These are phyloP conservation scores for Raffaelea arxii DNA, from an alignment of 2,329 filamentous ascomycete species.

Conservation along the genomic window DNA sequence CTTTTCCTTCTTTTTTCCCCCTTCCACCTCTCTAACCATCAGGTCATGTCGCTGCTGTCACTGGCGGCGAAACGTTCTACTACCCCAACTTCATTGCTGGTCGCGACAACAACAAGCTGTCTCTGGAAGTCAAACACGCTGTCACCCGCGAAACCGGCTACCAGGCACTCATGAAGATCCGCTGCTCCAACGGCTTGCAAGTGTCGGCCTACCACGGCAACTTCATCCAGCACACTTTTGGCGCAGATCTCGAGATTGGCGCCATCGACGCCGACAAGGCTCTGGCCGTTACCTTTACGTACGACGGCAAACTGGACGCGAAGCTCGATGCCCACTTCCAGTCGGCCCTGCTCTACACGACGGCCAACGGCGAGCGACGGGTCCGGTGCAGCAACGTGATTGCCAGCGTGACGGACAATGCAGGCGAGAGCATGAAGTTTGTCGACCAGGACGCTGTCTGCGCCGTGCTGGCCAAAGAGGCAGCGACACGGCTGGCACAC, in stretches of 20 bases:
- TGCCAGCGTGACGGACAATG: conserved; percentile 78
- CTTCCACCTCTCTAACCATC: neutral
- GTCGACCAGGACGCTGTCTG: conserved; percentile 94
- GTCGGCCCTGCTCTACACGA: conserved; percentile 87
- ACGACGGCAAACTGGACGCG: conserved; percentile 94
- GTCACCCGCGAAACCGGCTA: conserved; percentile 87
- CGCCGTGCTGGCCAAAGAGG: conserved; percentile 83
- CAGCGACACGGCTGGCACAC: conserved; percentile 69
- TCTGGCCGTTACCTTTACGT: conserved; percentile 80
- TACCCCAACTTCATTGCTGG: conserved; percentile 92
- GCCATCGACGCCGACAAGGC: conserved; percentile 90
- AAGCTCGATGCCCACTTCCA: conserved; percentile 98
- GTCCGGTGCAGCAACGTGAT: conserved; percentile 92
- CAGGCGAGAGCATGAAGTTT: conserved; percentile 79
- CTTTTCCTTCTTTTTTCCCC: neutral
- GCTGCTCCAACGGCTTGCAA: conserved; percentile 92
- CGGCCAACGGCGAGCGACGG: conserved; percentile 75
- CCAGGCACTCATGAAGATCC: conserved; percentile 95
- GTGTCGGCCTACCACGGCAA: conserved; percentile 92
- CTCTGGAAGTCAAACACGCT: conserved; percentile 75
- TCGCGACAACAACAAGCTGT: conserved; percentile 74
- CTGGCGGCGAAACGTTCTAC: conserved; percentile 93
- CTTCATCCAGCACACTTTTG: conserved; percentile 91
- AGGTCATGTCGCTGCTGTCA: conserved; percentile 77
- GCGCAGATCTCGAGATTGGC: conserved; percentile 88